phyloP scores from a whole-genome alignment of 108 stramenopile genomes.

The Nitzschia palea region DNA sequence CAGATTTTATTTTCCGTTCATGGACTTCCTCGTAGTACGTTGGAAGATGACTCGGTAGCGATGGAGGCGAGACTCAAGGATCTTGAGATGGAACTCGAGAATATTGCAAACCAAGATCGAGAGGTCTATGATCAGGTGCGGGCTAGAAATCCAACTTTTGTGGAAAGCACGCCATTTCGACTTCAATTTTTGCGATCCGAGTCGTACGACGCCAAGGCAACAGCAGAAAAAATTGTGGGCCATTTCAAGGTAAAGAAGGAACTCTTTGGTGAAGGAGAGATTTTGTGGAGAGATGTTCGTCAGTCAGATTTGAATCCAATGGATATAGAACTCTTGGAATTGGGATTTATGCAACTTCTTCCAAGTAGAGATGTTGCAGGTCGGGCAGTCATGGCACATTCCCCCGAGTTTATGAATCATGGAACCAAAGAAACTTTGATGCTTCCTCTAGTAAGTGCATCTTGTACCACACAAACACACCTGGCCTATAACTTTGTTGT shows the following conservation, averaged over 20 bases:
- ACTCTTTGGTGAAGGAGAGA: constrained; percentile 29
- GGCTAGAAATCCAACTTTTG: neutral
- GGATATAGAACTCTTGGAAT: constrained; percentile 2
- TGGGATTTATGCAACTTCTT: neutral
- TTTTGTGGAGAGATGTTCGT: constrained; percentile 20
- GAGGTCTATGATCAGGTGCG: constrained; percentile 6
- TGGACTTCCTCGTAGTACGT: neutral
- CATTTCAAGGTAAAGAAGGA: constrained; percentile 27
- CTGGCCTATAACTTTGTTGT: neutral
- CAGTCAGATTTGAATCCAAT: constrained; percentile 5
- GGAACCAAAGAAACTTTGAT: neutral
- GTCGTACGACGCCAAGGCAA: neutral
- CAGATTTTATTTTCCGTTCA: neutral
- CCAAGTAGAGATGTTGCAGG: constrained; percentile 14
- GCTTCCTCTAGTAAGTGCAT: neutral
- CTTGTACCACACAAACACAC: neutral
- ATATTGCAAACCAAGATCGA: neutral
- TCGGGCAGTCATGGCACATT: constrained; percentile 1
- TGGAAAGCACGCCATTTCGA: neutral
- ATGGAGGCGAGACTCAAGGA: neutral
- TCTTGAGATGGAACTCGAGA: neutral
- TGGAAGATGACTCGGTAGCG: neutral
- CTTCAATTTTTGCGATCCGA: constrained; percentile 12
- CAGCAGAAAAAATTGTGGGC: constrained; percentile 20
- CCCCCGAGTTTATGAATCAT: neutral